Percentiles rank a stretch among this genome's conserved stretches.
These are phyloP conservation scores for Candida parachauliodes DNA, from an alignment of 805 yeast genomes.

Conservation along the genomic window DNA sequence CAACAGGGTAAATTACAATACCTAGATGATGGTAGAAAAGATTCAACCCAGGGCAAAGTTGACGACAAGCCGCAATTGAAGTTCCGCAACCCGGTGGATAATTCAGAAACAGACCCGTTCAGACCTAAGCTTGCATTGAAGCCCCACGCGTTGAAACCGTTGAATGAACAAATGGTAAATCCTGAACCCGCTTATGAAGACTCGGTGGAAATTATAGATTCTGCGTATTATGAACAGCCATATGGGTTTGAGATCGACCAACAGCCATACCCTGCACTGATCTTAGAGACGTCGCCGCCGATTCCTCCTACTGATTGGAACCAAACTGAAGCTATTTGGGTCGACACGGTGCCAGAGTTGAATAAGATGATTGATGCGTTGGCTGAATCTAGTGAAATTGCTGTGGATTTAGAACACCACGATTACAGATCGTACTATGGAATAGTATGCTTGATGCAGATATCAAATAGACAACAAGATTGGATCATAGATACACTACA, in stretches of 20 bases:
- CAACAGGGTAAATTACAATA: slow-evolving; percentile 11
- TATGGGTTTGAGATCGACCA: slow-evolving; percentile 69
- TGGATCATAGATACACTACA: slow-evolving; percentile 83
- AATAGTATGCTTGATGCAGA: slow-evolving; percentile 88
- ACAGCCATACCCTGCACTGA: slow-evolving; percentile 63
- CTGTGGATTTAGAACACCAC: slow-evolving; percentile 95
- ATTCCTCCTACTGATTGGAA: slow-evolving; percentile 63
- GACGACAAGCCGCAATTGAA: slow-evolving; percentile 61
- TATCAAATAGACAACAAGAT: slow-evolving; percentile 76
- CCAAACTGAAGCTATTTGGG: slow-evolving; percentile 63
- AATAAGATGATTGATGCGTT: slow-evolving; percentile 54
- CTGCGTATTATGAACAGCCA: slow-evolving; percentile 74
- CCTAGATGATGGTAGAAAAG: slow-evolving; percentile 8
- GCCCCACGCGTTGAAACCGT: slow-evolving; percentile 62
- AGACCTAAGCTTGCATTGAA: slow-evolving; percentile 67
- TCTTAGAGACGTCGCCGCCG: slow-evolving; percentile 41
- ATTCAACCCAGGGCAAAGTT: neutral
- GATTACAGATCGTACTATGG: slow-evolving; percentile 90
- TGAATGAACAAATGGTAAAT: slow-evolving; percentile 43
- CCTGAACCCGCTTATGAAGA: slow-evolving; percentile 21
- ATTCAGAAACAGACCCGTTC: slow-evolving; percentile 69
- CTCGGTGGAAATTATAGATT: slow-evolving; percentile 36
- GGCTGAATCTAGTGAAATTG: slow-evolving; percentile 56
- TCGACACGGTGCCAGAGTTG: slow-evolving; percentile 55
- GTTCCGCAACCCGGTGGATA: slow-evolving; percentile 61